These are phyloP conservation scores for Bimuria novae-zelandiae DNA, from an alignment of 2,329 filamentous ascomycete genomes.

Conservation along the genomic window DNA sequence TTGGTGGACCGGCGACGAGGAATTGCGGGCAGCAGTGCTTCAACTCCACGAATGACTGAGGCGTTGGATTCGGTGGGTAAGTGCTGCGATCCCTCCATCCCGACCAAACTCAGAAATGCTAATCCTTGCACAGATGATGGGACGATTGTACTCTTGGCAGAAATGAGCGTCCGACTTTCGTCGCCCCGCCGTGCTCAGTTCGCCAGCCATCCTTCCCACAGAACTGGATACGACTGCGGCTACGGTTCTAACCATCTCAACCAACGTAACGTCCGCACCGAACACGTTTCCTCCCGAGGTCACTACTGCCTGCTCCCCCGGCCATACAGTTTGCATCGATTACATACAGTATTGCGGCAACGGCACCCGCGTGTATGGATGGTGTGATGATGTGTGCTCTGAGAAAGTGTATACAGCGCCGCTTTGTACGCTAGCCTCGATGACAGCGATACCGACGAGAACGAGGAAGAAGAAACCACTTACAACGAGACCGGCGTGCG, in stretches of 20 bases:
- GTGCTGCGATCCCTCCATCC: not conserved
- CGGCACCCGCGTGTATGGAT: conserved; percentile 5
- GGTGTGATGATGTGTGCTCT: conserved; percentile 5
- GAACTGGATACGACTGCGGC: not conserved
- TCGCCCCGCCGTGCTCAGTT: conserved; percentile 6
- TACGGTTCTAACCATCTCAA: not conserved
- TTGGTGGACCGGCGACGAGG: conserved; percentile 21
- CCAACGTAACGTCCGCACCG: conserved; percentile 2
- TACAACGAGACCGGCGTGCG: not conserved
- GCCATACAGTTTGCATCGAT: conserved; percentile 9
- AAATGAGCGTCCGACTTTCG: conserved; percentile 12
- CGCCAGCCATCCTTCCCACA: not conserved
- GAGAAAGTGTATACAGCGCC: not conserved
- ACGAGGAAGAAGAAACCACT: conserved; percentile 1
- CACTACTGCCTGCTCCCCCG: not conserved
- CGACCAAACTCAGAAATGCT: not conserved
- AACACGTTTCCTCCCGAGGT: not conserved
- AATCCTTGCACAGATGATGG: conserved; percentile 8
- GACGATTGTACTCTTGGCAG: conserved; percentile 1
- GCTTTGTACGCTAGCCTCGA: not conserved
- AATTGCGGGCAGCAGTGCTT: conserved; percentile 27
- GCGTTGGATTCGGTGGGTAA: conserved; percentile 26
- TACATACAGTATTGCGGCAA: conserved; percentile 4
- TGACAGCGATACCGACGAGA: not conserved
- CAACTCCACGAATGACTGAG: conserved; percentile 25